Conservation (phyloP, 1,284 basidiomycete species). For the Trichosporon ovoides region DNA sequence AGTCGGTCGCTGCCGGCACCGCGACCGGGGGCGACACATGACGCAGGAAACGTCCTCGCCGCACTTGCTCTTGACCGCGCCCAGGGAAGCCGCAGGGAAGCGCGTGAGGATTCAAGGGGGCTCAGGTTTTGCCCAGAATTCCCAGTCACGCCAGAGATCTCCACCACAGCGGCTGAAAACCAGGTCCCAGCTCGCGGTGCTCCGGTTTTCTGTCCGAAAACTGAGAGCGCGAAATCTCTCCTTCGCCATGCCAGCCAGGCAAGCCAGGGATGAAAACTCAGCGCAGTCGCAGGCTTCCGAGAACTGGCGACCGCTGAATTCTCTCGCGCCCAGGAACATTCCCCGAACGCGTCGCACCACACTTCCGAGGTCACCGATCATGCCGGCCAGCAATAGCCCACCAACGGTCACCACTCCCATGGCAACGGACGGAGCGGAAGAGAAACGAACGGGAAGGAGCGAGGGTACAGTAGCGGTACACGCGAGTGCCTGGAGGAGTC, state of each 20-base stretch:
- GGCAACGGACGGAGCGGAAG: neutral
- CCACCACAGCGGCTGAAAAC: no score
- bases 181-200: no score
- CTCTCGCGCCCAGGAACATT: conserved; percentile 3
- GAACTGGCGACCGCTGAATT: neutral
- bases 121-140: no score
- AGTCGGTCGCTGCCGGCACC: conserved; percentile 4
- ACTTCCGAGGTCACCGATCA: neutral
- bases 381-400: neutral
- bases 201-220: no score
- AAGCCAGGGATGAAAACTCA: neutral
- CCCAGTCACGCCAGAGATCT: no score
- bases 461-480: no score
- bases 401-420: no score
- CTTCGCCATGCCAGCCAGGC: no score
- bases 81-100: neutral
- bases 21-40: conserved; percentile 1
- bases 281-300: neutral
- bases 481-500: no score
- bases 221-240: no score
- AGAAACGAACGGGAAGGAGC: no score
- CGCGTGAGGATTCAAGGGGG: no score
- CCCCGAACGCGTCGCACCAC: conserved; percentile 2
- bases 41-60: conserved; percentile 1
- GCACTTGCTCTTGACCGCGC: neutral